Conservation (phyloP, 192 early-diverging fungal genomes). For the Coemansia brasiliensis region DNA sequence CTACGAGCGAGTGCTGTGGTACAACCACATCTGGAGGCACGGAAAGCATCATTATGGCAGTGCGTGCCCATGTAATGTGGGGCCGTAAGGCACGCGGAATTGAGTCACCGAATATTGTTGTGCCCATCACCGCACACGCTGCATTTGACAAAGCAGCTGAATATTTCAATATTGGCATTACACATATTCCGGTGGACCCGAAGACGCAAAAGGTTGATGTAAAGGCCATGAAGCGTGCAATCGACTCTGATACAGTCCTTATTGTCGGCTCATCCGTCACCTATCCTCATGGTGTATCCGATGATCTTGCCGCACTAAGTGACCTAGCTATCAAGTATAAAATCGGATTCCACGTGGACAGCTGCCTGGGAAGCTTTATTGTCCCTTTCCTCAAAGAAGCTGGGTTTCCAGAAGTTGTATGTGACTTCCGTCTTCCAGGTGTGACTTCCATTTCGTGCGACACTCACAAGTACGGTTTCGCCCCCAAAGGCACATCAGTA, state of each 20-base stretch:
- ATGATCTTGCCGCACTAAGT: constrained; percentile 82
- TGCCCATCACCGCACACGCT: constrained; percentile 91
- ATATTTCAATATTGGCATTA: constrained; percentile 88
- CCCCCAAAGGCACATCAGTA: constrained; percentile 95
- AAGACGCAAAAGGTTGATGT: constrained; percentile 75
- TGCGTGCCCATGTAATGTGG: constrained; percentile 91
- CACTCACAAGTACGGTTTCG: constrained; percentile 99
- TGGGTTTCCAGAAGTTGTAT: constrained; percentile 75
- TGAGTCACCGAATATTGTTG: constrained; percentile 86
- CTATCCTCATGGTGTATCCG: constrained; percentile 91
- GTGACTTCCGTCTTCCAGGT: constrained; percentile 88
- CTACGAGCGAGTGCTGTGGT: constrained; percentile 68
- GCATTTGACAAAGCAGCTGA: constrained; percentile 94
- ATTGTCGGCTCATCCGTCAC: constrained; percentile 89
- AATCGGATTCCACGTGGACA: constrained; percentile 92
- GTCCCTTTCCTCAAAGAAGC: constrained; percentile 93
- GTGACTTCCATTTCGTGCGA: constrained; percentile 96
- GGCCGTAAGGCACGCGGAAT: constrained; percentile 76
- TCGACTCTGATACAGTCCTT: constrained; percentile 90
- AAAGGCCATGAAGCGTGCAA: constrained; percentile 72
- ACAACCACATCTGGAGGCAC: constrained; percentile 93
- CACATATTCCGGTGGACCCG: constrained; percentile 81
- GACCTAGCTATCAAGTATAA: constrained; percentile 75
- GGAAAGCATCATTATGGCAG: constrained; percentile 92
- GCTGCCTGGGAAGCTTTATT: constrained; percentile 94